Conservation (phyloP, 371 early-diverging fungal genomes). For the Circinella umbellata region DNA sequence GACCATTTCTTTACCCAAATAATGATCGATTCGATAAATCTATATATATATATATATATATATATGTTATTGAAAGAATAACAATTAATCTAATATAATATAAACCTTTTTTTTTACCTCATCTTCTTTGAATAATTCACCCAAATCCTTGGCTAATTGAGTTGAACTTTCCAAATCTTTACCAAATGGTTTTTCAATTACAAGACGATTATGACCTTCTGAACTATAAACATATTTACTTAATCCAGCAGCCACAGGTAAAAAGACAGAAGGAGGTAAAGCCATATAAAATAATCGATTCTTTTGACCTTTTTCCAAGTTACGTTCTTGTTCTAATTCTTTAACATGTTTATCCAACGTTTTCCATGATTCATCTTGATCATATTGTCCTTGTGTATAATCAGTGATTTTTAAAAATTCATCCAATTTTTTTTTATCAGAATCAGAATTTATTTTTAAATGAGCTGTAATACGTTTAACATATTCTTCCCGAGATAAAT, state of each 20-base stretch:
- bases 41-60: slow-evolving; percentile 21
- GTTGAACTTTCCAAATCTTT: slow-evolving; percentile 85
- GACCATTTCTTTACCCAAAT: slow-evolving; percentile 98
- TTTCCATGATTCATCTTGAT: slow-evolving; percentile 76
- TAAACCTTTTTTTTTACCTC: slow-evolving; percentile 53
- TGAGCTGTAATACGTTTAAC: slow-evolving; percentile 70
- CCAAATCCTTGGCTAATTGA: slow-evolving; percentile 69
- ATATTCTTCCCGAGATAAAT: slow-evolving; percentile 80
- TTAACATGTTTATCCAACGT: slow-evolving; percentile 64
- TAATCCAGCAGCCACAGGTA: slow-evolving; percentile 77
- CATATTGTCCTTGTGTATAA: slow-evolving; percentile 81
- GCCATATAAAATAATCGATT: slow-evolving; percentile 97
- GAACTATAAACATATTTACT: slow-evolving; percentile 66
- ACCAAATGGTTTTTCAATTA: slow-evolving; percentile 99
- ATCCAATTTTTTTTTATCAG: slow-evolving; percentile 63
- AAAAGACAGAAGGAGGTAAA: slow-evolving; percentile 96
- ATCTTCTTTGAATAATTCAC: slow-evolving; percentile 79
- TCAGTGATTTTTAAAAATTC: slow-evolving; percentile 73
- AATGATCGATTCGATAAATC: slow-evolving; percentile 98
- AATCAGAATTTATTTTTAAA: slow-evolving; percentile 59
- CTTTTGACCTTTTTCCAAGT: slow-evolving; percentile 33
- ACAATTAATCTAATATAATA: background rate
- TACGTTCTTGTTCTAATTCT: slow-evolving; percentile 55
- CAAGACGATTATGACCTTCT: slow-evolving; percentile 69
- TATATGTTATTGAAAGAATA: too few relatives aligned